phyloP scores from a whole-genome alignment of 352 stramenopile species.

The Phytophthora niederhauseri region DNA sequence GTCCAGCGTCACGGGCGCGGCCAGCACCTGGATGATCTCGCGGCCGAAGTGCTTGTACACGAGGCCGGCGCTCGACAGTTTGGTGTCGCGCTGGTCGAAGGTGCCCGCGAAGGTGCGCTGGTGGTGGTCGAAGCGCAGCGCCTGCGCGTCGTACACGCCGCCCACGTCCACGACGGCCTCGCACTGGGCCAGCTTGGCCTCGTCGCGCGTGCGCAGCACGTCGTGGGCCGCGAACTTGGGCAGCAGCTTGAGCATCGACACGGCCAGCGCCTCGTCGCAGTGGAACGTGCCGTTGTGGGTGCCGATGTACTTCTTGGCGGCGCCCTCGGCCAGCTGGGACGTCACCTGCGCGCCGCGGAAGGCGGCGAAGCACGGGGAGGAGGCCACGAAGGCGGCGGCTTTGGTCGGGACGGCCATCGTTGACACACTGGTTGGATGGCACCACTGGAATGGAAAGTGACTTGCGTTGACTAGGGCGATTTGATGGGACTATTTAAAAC shows the following conservation, averaged over 20 bases:
- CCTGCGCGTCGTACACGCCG: slow-evolving; percentile 92
- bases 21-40: slow-evolving; percentile 92
- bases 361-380: slow-evolving; percentile 61
- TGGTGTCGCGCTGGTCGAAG: slow-evolving; percentile 86
- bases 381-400: slow-evolving; percentile 68
- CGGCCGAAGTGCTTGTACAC: slow-evolving; percentile 99
- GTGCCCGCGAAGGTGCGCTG: slow-evolving; percentile 93
- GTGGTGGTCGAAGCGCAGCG: slow-evolving; percentile 97
- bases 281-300: slow-evolving; percentile 99
- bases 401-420: slow-evolving; percentile 70
- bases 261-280: slow-evolving; percentile 98
- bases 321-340: slow-evolving; percentile 44
- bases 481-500: neutral
- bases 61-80: slow-evolving; percentile 96
- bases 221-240: slow-evolving; percentile 88
- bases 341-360: slow-evolving; percentile 63
- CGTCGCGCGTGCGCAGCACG: slow-evolving; percentile 91
- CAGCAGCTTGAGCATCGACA: slow-evolving; percentile 96
- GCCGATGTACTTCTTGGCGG: slow-evolving; percentile 92
- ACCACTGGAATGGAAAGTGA: slow-evolving; percentile 28
- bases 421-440: slow-evolving; percentile 4
- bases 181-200: slow-evolving; percentile 89
- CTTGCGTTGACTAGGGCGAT: neutral
- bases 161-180: slow-evolving; percentile 98
- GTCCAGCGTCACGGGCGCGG: slow-evolving; percentile 52